Conservation (phyloP, 768 basidiomycete species). For the Naganishia friedmannii region DNA sequence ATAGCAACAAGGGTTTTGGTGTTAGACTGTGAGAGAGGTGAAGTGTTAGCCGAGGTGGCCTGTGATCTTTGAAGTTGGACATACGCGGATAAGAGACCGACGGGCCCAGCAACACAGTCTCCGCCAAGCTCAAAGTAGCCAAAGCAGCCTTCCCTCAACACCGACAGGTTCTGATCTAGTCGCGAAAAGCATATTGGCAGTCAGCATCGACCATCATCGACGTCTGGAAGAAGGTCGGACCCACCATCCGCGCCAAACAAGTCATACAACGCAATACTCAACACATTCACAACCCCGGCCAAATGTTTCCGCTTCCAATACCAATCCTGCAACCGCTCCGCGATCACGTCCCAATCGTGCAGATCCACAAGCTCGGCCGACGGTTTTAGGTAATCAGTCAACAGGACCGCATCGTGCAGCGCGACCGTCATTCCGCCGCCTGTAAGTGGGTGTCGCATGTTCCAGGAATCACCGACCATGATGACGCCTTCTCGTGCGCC, state of each 20-base stretch:
- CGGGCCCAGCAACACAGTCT: slow-evolving; percentile 79
- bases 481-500: slow-evolving; percentile 66
- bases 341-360: slow-evolving; percentile 53
- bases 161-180: slow-evolving; percentile 53
- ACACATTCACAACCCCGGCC: slow-evolving; percentile 81
- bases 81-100: slow-evolving; percentile 82
- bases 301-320: slow-evolving; percentile 82
- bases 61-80: slow-evolving; percentile 40
- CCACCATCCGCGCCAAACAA: slow-evolving; percentile 88
- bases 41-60: background rate
- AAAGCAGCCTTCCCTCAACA: slow-evolving; percentile 72
- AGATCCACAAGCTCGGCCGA: slow-evolving; percentile 46
- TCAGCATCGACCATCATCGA: slow-evolving; percentile 55
- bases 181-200: slow-evolving; percentile 56
- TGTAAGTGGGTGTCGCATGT: slow-evolving; percentile 97
- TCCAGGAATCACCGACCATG: slow-evolving; percentile 92
- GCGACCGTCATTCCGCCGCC: slow-evolving; percentile 99
- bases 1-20: slow-evolving; percentile 74
- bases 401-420: slow-evolving; percentile 74
- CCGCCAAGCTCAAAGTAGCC: slow-evolving; percentile 95
- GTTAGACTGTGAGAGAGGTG: slow-evolving; percentile 60
- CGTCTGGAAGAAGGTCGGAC: slow-evolving; percentile 46
- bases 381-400: slow-evolving; percentile 63
- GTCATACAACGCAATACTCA: slow-evolving; percentile 89
- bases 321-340: slow-evolving; percentile 64